Conservation (phyloP, 2,329 filamentous ascomycete species). For the Ilyonectria robusta region DNA sequence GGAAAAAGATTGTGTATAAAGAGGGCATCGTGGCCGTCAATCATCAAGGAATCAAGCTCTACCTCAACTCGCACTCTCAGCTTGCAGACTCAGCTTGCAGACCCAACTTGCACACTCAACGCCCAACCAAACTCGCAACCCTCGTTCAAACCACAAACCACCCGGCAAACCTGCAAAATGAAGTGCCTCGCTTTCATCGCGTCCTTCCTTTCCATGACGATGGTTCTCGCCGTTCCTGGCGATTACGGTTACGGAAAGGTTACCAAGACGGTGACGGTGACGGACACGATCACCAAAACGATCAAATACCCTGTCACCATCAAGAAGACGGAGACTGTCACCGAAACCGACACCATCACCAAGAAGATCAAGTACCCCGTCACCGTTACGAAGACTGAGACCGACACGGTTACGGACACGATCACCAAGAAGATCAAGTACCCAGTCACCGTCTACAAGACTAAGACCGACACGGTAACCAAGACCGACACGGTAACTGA, state of each 20-base stretch:
- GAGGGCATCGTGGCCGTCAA: background rate
- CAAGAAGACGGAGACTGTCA: background rate
- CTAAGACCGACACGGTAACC: background rate
- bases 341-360: too few relatives aligned
- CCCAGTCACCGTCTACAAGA: background rate
- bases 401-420: background rate
- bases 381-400: background rate
- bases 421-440: too few relatives aligned
- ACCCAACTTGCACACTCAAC: background rate
- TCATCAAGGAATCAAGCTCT: background rate
- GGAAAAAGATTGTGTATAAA: slow-evolving; percentile 7
- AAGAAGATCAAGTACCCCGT: background rate
- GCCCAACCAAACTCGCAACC: background rate
- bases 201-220: slow-evolving; percentile 7
- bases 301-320: background rate
- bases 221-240: slow-evolving; percentile 7
- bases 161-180: slow-evolving; percentile 1
- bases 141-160: slow-evolving; percentile 3
- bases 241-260: background rate
- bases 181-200: background rate
- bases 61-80: background rate
- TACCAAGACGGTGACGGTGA: background rate
- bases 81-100: background rate
- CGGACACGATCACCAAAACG: background rate
- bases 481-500: background rate